Evolutionary conservation across 1,284 basidiomycete genomes (phyloP), one percentile per base, ranked within the genome.

Genomic region (Polyporus tsugae): DNA sequence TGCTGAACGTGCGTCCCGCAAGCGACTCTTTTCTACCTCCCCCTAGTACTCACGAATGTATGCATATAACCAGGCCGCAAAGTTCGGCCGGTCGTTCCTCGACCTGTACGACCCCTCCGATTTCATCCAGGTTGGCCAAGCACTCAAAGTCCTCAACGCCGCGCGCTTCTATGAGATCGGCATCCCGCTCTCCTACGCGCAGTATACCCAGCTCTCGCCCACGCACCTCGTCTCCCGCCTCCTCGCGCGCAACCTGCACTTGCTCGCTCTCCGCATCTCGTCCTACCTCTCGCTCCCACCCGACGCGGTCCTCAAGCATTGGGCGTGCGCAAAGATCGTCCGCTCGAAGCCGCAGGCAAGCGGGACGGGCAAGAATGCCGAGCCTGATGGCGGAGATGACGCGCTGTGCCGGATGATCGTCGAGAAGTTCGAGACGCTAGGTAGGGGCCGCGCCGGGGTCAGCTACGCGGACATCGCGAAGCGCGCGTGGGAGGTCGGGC

Each of bases 391-490:
- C 15, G 58, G 58, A n/a, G 95, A 98, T 74, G 92, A 94, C 59
- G 89, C 89, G 57, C 84, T 98, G 6, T 96, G 95, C 75, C 83
- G 83, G 41, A 82, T 90, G 61, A 98, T 98, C 63, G 95, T 97
- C 1, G 89, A 91, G 72, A 98, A 98, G 79, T 97, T 98, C 67
- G 86, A 91, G 75, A 84, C 87, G 64, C 80, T 92, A 25, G 91
- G 92, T 2, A 39, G 38, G 22, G 58, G 58, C 13, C 87, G 91
- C 72, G 83, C 86, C 52, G 83, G 89, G 72, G 94, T 98, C 33
- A 96, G 94, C 77, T 98, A 96, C 78, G 96, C 97, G 11, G 97
- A 98, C 72, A 97, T 99, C 74, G 97, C 98, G 0, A 90, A 91
- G 79, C 91, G 91, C 52, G 97, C 97, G 25, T 99, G 96, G 96